Conservation (phyloP, 148 eudicot genomes). For the Drosera capensis region DNA sequence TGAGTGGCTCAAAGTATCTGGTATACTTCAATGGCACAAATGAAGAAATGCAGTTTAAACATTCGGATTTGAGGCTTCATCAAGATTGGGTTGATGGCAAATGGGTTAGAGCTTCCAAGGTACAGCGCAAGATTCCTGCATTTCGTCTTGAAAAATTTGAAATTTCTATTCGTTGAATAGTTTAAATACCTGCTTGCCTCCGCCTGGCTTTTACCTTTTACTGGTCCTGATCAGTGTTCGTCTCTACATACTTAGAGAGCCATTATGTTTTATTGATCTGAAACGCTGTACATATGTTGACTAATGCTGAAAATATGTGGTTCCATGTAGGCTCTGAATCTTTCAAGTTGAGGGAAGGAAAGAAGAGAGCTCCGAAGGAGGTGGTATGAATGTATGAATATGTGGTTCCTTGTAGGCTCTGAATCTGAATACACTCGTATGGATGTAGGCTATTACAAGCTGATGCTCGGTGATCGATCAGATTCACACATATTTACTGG, state of each 20-base stretch:
- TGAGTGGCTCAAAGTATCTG: slow-evolving; percentile 24
- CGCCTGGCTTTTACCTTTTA: too few relatives aligned
- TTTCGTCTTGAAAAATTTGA: not conserved
- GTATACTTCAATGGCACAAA: slow-evolving; percentile 48
- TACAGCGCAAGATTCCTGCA: too few relatives aligned
- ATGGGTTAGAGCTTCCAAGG: slow-evolving; percentile 64
- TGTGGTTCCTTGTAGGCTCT: too few relatives aligned
- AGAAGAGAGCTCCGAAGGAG: too few relatives aligned
- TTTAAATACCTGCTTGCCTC: not conserved
- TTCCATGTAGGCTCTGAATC: slow-evolving; percentile 9
- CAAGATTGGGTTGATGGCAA: slow-evolving; percentile 76
- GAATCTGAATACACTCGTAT: too few relatives aligned
- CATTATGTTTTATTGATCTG: not conserved
- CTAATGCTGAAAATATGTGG: not conserved
- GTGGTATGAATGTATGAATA: too few relatives aligned
- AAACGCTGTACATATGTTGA: not conserved
- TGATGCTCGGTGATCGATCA: too few relatives aligned
- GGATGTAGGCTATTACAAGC: too few relatives aligned
- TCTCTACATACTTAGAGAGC: not conserved
- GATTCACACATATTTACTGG: too few relatives aligned
- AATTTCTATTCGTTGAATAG: not conserved
- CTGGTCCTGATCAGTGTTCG: too few relatives aligned
- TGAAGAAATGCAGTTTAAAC: slow-evolving; percentile 46
- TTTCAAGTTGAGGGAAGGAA: not conserved
- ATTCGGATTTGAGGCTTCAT: slow-evolving; percentile 56